These are phyloP conservation scores for Pseudevernia furfuracea DNA, from an alignment of 495 filamentous ascomycete genomes.

Conservation along the genomic window DNA sequence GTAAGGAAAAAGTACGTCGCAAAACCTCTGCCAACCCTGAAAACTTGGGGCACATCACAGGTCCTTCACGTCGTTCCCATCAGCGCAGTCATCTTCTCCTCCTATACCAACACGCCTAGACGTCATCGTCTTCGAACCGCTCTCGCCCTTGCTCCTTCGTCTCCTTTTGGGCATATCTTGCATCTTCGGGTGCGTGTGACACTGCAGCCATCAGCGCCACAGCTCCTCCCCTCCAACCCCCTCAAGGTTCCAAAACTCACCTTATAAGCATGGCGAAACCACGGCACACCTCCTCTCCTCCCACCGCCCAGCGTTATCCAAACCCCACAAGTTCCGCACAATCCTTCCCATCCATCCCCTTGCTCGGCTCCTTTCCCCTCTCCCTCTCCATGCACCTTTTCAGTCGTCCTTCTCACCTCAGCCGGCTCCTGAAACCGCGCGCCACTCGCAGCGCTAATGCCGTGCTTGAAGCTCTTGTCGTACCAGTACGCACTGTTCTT, in stretches of 20 bases:
- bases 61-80: neutral
- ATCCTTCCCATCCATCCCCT: constrained; percentile 71
- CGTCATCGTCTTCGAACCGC: neutral
- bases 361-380: constrained; percentile 60
- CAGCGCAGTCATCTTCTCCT: neutral
- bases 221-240: neutral
- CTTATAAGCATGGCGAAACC: constrained; percentile 81
- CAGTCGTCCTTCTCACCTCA: neutral
- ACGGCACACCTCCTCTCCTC: constrained; percentile 80
- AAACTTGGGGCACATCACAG: neutral
- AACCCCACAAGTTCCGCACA: constrained; percentile 68
- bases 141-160: constrained; percentile 38
- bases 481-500: constrained; percentile 86
- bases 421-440: constrained; percentile 48
- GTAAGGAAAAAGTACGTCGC: neutral
- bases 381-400: constrained; percentile 52
- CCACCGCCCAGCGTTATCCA: constrained; percentile 74
- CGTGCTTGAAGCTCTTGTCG: constrained; percentile 75
- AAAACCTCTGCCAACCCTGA: neutral
- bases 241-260: constrained; percentile 35
- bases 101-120: neutral
- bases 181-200: constrained; percentile 66
- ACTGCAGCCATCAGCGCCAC: constrained; percentile 39
- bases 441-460: constrained; percentile 70
- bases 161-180: constrained; percentile 66